phyloP scores from a whole-genome alignment of 805 yeast genomes.

The Candida stauntonica region DNA sequence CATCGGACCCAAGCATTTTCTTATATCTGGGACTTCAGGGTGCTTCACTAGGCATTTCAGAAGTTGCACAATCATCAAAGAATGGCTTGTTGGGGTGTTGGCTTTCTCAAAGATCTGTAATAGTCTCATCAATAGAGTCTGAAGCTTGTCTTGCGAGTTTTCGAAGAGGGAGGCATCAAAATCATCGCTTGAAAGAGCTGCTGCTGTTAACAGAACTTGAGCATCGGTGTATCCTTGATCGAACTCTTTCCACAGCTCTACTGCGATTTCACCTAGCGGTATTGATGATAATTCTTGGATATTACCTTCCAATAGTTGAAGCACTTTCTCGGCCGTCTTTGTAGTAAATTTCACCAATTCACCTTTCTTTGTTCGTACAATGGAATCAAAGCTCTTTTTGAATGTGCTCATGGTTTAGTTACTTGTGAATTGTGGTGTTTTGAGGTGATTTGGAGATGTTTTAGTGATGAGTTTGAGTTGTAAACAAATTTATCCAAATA shows the following conservation, averaged over 20 bases:
- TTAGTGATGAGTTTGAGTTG: too few relatives aligned
- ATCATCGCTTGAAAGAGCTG: background rate
- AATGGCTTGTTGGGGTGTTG: slow-evolving; percentile 1
- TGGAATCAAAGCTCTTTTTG: background rate
- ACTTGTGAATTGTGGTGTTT: too few relatives aligned
- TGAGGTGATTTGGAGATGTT: too few relatives aligned
- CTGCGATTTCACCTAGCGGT: background rate
- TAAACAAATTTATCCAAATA: too few relatives aligned
- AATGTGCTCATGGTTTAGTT: slow-evolving; percentile 1
- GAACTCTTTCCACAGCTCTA: slow-evolving; percentile 6
- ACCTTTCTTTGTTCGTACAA: slow-evolving; percentile 2
- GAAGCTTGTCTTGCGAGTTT: slow-evolving; percentile 6
- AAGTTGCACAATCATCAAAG: slow-evolving; percentile 2
- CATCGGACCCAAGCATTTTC: slow-evolving; percentile 11
- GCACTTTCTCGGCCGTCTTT: slow-evolving; percentile 2
- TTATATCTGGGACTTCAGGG: slow-evolving; percentile 1
- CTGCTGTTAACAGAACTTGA: slow-evolving; percentile 5
- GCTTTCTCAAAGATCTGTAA: slow-evolving; percentile 16
- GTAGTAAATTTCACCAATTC: slow-evolving; percentile 5
- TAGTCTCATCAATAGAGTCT: slow-evolving; percentile 11
- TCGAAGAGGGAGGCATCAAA: slow-evolving; percentile 1
- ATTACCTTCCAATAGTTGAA: background rate
- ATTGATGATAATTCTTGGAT: too few relatives aligned
- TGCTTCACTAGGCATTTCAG: slow-evolving; percentile 6
- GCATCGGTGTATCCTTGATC: slow-evolving; percentile 8